A percentile compares a stretch with the other conserved stretches of the same genome.
Evolutionary conservation across 345 rosid genomes (phyloP).

Genomic region (Boechera divaricarpa): DNA sequence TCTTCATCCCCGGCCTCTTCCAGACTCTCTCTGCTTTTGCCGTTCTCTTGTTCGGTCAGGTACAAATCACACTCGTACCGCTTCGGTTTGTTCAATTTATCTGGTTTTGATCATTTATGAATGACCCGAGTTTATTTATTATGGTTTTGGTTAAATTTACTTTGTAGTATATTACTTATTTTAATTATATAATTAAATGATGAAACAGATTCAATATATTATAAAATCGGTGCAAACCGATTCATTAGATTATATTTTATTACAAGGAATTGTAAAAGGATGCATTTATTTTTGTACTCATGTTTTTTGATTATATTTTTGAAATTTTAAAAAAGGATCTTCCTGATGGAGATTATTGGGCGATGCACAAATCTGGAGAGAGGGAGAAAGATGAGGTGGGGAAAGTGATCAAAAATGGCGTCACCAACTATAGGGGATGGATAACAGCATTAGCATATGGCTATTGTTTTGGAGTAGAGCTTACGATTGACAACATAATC

Average conservation of each 20-base stretch:
- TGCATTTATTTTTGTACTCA: too few species aligned
- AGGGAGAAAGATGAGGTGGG: conserved; percentile 66
- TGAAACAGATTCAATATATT: too few species aligned
- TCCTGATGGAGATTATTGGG: conserved; percentile 72
- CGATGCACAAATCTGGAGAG: conserved; percentile 67
- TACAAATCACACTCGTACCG: conserved; percentile 10
- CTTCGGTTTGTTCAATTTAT: conserved; percentile 21
- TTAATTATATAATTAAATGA: too few species aligned
- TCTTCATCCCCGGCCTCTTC: conserved; percentile 80
- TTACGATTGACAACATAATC: conserved; percentile 80
- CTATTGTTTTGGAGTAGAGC: conserved; percentile 89
- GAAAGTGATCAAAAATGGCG: conserved; percentile 54
- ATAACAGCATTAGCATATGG: conserved; percentile 86
- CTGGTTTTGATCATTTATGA: background rate
- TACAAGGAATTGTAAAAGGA: too few species aligned
- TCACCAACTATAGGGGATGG: conserved; percentile 87
- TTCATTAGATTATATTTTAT: too few species aligned
- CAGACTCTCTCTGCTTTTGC: conserved; percentile 76
- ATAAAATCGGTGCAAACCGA: background rate
- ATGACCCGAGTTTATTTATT: background rate
- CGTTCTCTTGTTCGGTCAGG: conserved; percentile 75
- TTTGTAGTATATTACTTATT: background rate
- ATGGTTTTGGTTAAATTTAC: background rate
- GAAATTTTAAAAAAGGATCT: conserved; percentile 39
- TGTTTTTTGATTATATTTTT: too few species aligned